These are phyloP conservation scores for Aspergillus chevalieri DNA, from an alignment of 2,329 filamentous ascomycete genomes.

Conservation along the genomic window DNA sequence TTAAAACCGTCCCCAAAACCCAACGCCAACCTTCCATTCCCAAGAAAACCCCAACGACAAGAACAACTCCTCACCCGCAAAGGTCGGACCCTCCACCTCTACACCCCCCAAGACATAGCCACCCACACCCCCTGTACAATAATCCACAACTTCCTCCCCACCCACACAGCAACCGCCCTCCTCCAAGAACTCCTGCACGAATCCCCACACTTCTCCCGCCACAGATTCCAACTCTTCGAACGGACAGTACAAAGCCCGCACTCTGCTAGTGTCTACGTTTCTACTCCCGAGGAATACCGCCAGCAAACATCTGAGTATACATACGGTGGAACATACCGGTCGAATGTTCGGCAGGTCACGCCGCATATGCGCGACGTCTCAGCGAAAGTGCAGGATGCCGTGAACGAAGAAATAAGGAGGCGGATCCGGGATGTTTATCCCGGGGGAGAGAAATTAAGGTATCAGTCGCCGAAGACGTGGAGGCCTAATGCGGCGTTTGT, in stretches of 20 bases:
- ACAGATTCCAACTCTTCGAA: constrained; percentile 81
- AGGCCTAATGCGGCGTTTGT: constrained; percentile 85
- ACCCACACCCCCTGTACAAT: constrained; percentile 84
- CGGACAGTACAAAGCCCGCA: constrained; percentile 80
- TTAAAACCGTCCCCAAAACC: constrained; percentile 31
- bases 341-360: constrained; percentile 69
- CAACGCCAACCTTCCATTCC: constrained; percentile 11
- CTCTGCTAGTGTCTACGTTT: constrained; percentile 76
- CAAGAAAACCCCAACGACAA: constrained; percentile 26
- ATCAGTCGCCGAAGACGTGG: constrained; percentile 71
- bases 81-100: constrained; percentile 78
- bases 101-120: constrained; percentile 72
- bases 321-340: constrained; percentile 74
- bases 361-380: constrained; percentile 68
- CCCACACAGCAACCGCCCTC: constrained; percentile 64
- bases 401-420: constrained; percentile 69
- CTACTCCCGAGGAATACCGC: constrained; percentile 61
- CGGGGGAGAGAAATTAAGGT: constrained; percentile 63
- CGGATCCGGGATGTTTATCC: constrained; percentile 66
- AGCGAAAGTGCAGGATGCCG: constrained; percentile 62
- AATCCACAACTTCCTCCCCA: constrained; percentile 80
- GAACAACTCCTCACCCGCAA: constrained; percentile 51
- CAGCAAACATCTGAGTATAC: constrained; percentile 72
- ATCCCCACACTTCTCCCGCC: constrained; percentile 61
- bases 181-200: constrained; percentile 71